Conservation (phyloP, 352 stramenopile genomes). For the Phytophthora cryptogea region DNA sequence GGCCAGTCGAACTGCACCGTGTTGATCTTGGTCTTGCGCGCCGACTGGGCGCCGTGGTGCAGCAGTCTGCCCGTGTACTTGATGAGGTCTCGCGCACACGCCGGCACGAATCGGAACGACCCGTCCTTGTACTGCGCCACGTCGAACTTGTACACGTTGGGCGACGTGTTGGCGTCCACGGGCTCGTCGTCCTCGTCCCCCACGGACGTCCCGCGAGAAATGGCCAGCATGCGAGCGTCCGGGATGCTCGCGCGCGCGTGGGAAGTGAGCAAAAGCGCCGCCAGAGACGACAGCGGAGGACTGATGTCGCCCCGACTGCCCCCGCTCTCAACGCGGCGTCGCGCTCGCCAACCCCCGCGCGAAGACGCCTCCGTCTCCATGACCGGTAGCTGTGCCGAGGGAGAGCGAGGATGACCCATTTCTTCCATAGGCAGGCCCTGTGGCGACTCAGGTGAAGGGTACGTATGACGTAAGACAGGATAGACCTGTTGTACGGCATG, state of each 20-base stretch:
- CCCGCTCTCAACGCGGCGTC: conserved; percentile 25
- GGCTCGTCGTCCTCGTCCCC: conserved; percentile 37
- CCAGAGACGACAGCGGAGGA: conserved; percentile 20
- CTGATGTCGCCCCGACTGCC: conserved; percentile 22
- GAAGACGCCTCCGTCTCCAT: conserved; percentile 29
- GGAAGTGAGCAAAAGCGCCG: conserved; percentile 29
- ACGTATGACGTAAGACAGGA: neutral
- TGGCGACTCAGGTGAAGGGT: neutral
- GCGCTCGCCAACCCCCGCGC: conserved; percentile 27
- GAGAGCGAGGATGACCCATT: conserved; percentile 6
- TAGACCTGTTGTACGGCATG: neutral
- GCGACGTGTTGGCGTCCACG: conserved; percentile 11
- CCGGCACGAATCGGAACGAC: conserved; percentile 64
- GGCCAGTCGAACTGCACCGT: conserved; percentile 89
- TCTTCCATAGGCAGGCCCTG: conserved; percentile 21
- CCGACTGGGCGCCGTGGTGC: conserved; percentile 63
- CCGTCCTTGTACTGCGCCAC: conserved; percentile 78
- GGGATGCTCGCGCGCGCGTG: conserved; percentile 26
- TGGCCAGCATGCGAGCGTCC: conserved; percentile 28
- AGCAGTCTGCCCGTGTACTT: conserved; percentile 75
- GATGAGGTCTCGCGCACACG: conserved; percentile 74
- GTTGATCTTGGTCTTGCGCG: conserved; percentile 84
- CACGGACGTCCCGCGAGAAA: conserved; percentile 39
- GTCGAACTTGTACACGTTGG: conserved; percentile 82
- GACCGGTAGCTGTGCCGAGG: neutral